Evolutionary conservation across 1,284 basidiomycete genomes (phyloP), one percentile per base, ranked within the genome.

Genomic region (Baeospora myosura): DNA sequence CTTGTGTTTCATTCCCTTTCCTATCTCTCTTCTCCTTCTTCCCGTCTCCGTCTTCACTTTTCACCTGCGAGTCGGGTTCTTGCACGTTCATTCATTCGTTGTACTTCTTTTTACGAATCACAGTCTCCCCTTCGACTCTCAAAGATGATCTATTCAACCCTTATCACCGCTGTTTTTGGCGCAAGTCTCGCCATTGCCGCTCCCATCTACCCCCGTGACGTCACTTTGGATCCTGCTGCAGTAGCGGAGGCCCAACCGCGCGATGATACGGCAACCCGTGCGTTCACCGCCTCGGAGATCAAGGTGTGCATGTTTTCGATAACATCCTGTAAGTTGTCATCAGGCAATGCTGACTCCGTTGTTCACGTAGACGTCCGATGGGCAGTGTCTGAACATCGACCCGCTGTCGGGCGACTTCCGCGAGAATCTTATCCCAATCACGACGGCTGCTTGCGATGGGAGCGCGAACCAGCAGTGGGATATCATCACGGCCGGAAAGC

Each of bases 51-150:
- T 38, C 35, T 34, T 30, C 34, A 44, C 7, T 12, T 35, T 43
- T 36, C 30, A 32, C 33, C 47, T 52, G 53, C 53, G 42, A 55
- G 53, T 37, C 52, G 49, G 53, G 53, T 40, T 35, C 50, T 50
- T n/a, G n/a, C n/a, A n/a, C n/a, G n/a, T n/a, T n/a, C n/a, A n/a
- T n/a, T n/a, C n/a, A n/a, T n/a, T n/a, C n/a, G n/a, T n/a, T n/a
- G n/a, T 46, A 22, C 34, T 48, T 42, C 44, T 31, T 45, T 43
- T 39, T 44, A 42, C 28, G n/a, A 25, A 37, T 16, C 41, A 17
- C 26, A 29, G 34, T 41, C 14, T 28, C 37, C 31, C 21, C 21
- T 34, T 32, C 32, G 14, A 18, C 36, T 28, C 32, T 38, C 43
- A 35, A 52, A 44, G 41, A 47, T 55, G 48, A 42, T 42, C 18